phyloP scores from a whole-genome alignment of 2,329 filamentous ascomycete species.

The Thermochaetoides dissita region DNA sequence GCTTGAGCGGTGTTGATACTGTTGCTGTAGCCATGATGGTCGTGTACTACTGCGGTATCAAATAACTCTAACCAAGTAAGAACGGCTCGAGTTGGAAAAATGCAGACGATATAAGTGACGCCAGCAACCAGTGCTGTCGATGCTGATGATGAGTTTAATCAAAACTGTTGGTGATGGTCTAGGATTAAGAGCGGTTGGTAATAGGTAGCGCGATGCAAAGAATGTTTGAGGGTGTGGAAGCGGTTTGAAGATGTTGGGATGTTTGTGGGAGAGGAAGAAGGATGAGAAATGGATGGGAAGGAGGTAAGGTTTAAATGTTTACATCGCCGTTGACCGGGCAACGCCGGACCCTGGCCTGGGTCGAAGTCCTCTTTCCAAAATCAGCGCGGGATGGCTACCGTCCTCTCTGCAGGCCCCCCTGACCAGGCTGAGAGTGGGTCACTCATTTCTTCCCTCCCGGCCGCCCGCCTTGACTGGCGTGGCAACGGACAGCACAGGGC shows the following conservation, averaged over 20 bases:
- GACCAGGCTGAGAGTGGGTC: neutral
- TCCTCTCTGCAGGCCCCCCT: neutral
- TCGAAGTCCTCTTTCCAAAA: neutral
- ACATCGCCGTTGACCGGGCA: conserved; percentile 13
- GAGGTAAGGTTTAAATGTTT: conserved; percentile 16
- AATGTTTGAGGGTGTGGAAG: conserved; percentile 10
- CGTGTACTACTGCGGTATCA: conserved; percentile 21
- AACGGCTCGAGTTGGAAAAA: conserved; percentile 20
- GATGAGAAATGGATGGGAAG: conserved; percentile 9
- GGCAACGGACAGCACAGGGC: neutral
- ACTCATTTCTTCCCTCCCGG: too few species aligned
- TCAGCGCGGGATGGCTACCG: neutral
- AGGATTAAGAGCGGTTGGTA: too few species aligned
- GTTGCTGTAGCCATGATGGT: conserved; percentile 62
- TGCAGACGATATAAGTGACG: too few species aligned
- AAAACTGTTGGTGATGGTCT: too few species aligned
- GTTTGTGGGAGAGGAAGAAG: conserved; percentile 3
- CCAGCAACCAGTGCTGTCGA: too few species aligned
- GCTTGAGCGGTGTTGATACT: conserved; percentile 87
- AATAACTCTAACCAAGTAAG: conserved; percentile 32
- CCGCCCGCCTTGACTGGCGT: too few species aligned
- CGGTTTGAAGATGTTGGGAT: conserved; percentile 10
- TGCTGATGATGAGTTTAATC: too few species aligned
- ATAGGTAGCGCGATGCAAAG: too few species aligned
- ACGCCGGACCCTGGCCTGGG: neutral